A percentile compares a stretch with the other conserved stretches of the same genome.
Conservation (phyloP, 768 basidiomycete genomes). For the Agaricus subrufescens region DNA sequence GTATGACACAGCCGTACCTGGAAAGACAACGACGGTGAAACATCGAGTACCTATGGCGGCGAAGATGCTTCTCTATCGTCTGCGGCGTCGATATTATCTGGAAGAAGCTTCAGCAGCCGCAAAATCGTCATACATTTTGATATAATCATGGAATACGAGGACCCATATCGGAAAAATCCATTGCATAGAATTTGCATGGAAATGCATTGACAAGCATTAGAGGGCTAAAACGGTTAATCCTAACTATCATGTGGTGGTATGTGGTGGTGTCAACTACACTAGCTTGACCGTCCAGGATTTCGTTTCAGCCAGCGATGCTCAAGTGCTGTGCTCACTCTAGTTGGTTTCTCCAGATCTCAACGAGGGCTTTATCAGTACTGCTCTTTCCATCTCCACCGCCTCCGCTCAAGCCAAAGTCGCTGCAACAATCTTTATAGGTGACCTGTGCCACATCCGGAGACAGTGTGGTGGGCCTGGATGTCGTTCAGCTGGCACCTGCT, state of each 20-base stretch:
- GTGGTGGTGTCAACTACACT: constrained; percentile 28
- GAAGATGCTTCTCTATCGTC: constrained; percentile 73
- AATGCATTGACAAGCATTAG: no score
- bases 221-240: no score
- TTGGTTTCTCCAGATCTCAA: constrained; percentile 16
- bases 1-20: constrained; percentile 68
- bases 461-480: constrained; percentile 17
- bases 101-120: constrained; percentile 57
- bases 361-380: constrained; percentile 22
- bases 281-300: constrained; percentile 24
- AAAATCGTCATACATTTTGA: constrained; percentile 77
- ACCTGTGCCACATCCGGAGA: constrained; percentile 24
- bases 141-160: constrained; percentile 85
- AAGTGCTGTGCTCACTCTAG: constrained; percentile 17
- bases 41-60: constrained; percentile 65
- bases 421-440: constrained; percentile 30
- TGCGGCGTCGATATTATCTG: constrained; percentile 69
- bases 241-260: constrained; percentile 23
- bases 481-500: no score
- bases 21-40: constrained; percentile 86
- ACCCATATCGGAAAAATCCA: constrained; percentile 47
- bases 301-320: constrained; percentile 23
- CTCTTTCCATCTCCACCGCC: constrained; percentile 24
- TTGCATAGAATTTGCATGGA: no score
- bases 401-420: constrained; percentile 24